Evolutionary conservation across 2,329 filamentous ascomycete genomes (phyloP).

Genomic region (Colletotrichum tofieldiae): DNA sequence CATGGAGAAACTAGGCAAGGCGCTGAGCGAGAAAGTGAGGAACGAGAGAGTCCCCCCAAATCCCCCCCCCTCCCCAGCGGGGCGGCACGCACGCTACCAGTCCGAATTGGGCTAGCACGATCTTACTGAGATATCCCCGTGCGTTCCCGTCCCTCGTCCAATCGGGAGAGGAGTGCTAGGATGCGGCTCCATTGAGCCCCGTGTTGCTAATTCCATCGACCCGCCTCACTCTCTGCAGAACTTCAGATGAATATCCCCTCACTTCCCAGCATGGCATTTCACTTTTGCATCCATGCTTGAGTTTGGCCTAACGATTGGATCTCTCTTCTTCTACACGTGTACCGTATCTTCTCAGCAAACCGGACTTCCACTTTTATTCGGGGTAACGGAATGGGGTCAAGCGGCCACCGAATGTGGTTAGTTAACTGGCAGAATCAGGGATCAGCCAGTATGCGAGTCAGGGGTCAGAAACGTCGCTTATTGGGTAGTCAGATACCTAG

Average conservation of each 20-base stretch:
- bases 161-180: not conserved
- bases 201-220: constrained; percentile 1
- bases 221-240: constrained; percentile 2
- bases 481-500: too few species aligned
- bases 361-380: too few species aligned
- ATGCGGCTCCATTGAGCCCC: not conserved
- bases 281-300: constrained; percentile 10
- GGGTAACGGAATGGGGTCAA: too few species aligned
- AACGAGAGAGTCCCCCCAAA: not conserved
- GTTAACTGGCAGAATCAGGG: too few species aligned
- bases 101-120: not conserved
- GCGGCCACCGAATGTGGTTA: too few species aligned
- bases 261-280: constrained; percentile 18
- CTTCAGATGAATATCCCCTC: constrained; percentile 1
- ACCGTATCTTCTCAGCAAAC: too few species aligned
- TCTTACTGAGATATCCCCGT: not conserved
- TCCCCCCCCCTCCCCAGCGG: not conserved
- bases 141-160: not conserved
- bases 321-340: not conserved
- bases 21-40: not conserved
- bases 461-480: too few species aligned
- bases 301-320: not conserved
- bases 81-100: not conserved
- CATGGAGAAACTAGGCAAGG: not conserved
- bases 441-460: too few species aligned